These are phyloP conservation scores for Neurospora crassa DNA, from an alignment of 2,329 filamentous ascomycete genomes.

Conservation along the genomic window DNA sequence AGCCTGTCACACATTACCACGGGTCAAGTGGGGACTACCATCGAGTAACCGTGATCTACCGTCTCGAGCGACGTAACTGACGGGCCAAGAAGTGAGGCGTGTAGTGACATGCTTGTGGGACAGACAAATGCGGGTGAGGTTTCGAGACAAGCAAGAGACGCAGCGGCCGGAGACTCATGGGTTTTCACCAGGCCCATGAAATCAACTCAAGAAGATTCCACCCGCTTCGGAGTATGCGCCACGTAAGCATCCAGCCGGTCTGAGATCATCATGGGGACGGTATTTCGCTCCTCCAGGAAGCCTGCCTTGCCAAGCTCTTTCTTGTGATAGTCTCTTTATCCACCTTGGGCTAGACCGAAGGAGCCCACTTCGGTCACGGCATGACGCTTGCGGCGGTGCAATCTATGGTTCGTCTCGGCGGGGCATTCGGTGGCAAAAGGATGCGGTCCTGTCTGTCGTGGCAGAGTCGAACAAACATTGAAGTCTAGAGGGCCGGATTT, in stretches of 20 bases:
- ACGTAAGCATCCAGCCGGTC: constrained; percentile 6
- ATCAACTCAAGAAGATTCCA: neutral
- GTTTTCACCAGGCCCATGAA: neutral
- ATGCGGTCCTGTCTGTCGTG: constrained; percentile 12
- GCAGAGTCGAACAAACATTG: constrained; percentile 13
- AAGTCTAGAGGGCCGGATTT: constrained; percentile 16
- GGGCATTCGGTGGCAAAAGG: constrained; percentile 10
- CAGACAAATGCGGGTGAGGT: constrained; percentile 9
- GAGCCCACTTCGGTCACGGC: constrained; percentile 8
- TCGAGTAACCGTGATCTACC: neutral
- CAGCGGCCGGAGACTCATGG: neutral
- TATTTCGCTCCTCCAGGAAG: neutral
- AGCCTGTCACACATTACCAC: constrained; percentile 11
- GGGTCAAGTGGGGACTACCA: constrained; percentile 4
- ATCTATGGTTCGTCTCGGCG: constrained; percentile 9
- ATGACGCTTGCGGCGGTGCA: constrained; percentile 13
- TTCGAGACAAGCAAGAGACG: constrained; percentile 9
- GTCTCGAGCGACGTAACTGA: constrained; percentile 7
- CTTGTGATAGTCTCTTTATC: constrained; percentile 3
- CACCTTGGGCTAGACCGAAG: constrained; percentile 2
- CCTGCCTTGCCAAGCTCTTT: neutral
- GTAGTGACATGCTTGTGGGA: constrained; percentile 16
- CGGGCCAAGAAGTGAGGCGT: constrained; percentile 13
- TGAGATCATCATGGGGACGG: neutral
- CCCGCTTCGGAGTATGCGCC: constrained; percentile 3